phyloP scores from a whole-genome alignment of 805 yeast species.

The Pichia phayaonensis region DNA sequence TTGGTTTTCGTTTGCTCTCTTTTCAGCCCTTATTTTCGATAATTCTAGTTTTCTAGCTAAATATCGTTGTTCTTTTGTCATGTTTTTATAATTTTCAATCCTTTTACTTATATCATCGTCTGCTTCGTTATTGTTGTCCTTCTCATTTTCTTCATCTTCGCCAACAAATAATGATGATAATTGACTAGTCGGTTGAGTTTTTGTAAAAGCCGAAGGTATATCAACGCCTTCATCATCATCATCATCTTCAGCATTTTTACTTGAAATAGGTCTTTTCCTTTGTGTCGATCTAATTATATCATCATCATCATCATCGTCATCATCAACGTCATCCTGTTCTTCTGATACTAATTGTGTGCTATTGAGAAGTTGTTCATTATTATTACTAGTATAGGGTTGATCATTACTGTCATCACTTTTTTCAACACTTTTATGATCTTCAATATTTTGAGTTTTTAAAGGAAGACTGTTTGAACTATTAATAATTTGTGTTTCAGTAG shows the following conservation, averaged over 20 bases:
- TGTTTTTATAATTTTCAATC: conserved; percentile 16
- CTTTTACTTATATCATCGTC: conserved; percentile 4
- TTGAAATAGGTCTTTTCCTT: neutral
- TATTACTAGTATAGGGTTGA: neutral
- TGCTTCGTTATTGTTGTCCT: neutral
- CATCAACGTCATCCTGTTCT: neutral
- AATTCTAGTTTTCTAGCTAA: conserved; percentile 17
- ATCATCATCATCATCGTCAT: conserved; percentile 9
- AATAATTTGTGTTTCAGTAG: neutral
- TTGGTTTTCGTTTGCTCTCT: neutral
- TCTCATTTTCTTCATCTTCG: conserved; percentile 1
- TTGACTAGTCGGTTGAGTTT: neutral
- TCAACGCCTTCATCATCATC: neutral
- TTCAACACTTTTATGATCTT: neutral
- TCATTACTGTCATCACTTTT: neutral
- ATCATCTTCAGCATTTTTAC: neutral
- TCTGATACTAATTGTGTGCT: neutral
- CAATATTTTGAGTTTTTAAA: neutral
- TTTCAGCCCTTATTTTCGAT: conserved; percentile 5
- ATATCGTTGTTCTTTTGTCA: conserved; percentile 24
- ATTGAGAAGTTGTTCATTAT: neutral
- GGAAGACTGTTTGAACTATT: neutral
- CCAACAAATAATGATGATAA: neutral
- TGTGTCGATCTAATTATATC: neutral
- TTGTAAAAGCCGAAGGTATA: neutral